These are phyloP conservation scores for Diplodia intermedia DNA, from an alignment of 2,329 filamentous ascomycete genomes.

Conservation along the genomic window DNA sequence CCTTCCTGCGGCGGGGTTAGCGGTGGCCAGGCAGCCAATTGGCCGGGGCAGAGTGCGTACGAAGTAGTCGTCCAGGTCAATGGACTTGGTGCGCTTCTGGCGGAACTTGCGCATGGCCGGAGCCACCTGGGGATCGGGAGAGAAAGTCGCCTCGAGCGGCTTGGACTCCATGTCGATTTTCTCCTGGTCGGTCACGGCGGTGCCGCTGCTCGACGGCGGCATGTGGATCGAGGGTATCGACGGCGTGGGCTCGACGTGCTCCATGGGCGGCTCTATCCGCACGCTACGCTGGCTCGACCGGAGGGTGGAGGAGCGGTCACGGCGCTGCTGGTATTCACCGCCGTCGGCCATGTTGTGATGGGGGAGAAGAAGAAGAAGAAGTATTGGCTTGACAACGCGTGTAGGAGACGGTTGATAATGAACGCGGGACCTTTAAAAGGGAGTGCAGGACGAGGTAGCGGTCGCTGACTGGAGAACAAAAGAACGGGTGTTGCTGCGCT, in stretches of 20 bases:
- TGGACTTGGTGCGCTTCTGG: constrained; percentile 41
- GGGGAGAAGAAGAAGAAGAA: background rate
- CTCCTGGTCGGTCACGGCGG: constrained; percentile 16
- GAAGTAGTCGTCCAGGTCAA: constrained; percentile 66
- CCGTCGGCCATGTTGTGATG: constrained; percentile 25
- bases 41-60: constrained; percentile 45
- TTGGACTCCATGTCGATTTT: constrained; percentile 20
- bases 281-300: constrained; percentile 18
- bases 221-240: background rate
- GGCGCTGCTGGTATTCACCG: background rate
- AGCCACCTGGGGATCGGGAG: constrained; percentile 9
- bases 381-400: constrained; percentile 5
- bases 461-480: constrained; percentile 26
- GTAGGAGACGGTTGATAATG: constrained; percentile 4
- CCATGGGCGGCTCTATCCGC: background rate
- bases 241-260: constrained; percentile 8
- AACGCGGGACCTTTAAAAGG: constrained; percentile 28
- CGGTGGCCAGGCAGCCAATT: constrained; percentile 34
- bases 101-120: constrained; percentile 22
- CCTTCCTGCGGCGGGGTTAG: constrained; percentile 45
- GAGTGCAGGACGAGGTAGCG: constrained; percentile 18
- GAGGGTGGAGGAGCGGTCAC: constrained; percentile 1
- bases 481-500: background rate
- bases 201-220: constrained; percentile 29
- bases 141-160: constrained; percentile 25